phyloP scores from a whole-genome alignment of 768 basidiomycete species.

The Pholiota molesta region DNA sequence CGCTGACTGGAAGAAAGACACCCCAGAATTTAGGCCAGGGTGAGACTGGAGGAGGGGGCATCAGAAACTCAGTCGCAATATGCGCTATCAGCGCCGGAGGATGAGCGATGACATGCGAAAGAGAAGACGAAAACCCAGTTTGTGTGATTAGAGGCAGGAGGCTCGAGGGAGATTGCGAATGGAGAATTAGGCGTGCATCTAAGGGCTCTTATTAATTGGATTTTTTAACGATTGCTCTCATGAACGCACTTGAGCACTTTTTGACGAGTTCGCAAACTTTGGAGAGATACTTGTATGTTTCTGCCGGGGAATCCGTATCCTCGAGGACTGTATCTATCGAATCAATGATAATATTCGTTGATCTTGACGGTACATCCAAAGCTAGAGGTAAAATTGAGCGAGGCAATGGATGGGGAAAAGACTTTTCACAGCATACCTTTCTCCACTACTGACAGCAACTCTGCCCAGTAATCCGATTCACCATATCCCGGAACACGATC shows the following conservation, averaged over 20 bases:
- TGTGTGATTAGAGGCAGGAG: slow-evolving; percentile 60
- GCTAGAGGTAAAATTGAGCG: slow-evolving; percentile 15
- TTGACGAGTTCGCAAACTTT: slow-evolving; percentile 47
- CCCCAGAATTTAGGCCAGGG: slow-evolving; percentile 77
- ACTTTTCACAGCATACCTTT: slow-evolving; percentile 33
- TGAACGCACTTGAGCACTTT: slow-evolving; percentile 52
- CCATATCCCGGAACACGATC: slow-evolving; percentile 29
- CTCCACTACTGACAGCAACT: slow-evolving; percentile 45
- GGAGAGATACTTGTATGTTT: slow-evolving; percentile 54
- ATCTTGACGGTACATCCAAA: slow-evolving; percentile 40
- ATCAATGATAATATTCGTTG: slow-evolving; percentile 71
- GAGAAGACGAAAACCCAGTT: slow-evolving; percentile 64
- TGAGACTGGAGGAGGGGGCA: slow-evolving; percentile 67
- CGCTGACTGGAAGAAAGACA: slow-evolving; percentile 72
- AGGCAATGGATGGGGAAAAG: neutral
- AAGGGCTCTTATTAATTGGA: neutral
- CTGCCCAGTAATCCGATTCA: slow-evolving; percentile 28
- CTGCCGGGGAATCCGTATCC: slow-evolving; percentile 58
- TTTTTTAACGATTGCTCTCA: neutral
- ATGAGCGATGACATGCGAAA: slow-evolving; percentile 68
- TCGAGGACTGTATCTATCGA: slow-evolving; percentile 67
- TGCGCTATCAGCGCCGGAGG: slow-evolving; percentile 70
- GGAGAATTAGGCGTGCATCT: slow-evolving; percentile 58
- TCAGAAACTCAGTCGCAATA: slow-evolving; percentile 71
- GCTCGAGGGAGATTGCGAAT: slow-evolving; percentile 49